Evolutionary conservation across 345 rosid species (phyloP).

Genomic region (Camelina neglecta): DNA sequence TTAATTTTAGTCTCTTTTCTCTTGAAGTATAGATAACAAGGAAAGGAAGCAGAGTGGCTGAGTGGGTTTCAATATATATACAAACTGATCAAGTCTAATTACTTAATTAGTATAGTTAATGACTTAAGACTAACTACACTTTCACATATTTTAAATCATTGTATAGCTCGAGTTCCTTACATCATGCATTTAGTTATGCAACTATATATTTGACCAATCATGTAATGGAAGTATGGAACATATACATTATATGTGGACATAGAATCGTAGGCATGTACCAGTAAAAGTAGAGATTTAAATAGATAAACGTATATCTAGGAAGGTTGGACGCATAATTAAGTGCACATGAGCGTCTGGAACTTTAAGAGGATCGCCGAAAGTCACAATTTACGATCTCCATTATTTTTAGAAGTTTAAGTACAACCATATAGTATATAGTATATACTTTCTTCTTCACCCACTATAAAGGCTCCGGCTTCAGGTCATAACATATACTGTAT

Average conservation of each 20-base stretch:
- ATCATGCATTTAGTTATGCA: background rate
- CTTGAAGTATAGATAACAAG: background rate
- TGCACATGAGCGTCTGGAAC: slow-evolving; percentile 39
- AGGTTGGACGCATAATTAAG: slow-evolving; percentile 38
- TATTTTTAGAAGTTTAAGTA: slow-evolving; percentile 24
- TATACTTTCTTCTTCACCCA: slow-evolving; percentile 27
- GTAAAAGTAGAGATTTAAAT: background rate
- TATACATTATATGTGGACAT: slow-evolving; percentile 5
- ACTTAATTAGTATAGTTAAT: background rate
- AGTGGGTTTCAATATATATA: background rate
- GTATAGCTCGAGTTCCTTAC: slow-evolving; percentile 11
- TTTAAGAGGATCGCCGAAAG: slow-evolving; percentile 42
- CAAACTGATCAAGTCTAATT: no score
- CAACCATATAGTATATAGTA: slow-evolving; percentile 2
- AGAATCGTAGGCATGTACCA: slow-evolving; percentile 16
- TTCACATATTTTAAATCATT: background rate
- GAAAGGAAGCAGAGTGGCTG: background rate
- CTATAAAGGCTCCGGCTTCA: slow-evolving; percentile 10
- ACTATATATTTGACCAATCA: background rate
- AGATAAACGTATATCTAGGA: background rate
- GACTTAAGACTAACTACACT: background rate
- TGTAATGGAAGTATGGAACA: background rate
- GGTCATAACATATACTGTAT: background rate
- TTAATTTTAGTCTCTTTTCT: background rate
- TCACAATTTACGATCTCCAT: slow-evolving; percentile 7